Evolutionary conservation across 768 basidiomycete genomes (phyloP).

Genomic region (Suillus bovinus): DNA sequence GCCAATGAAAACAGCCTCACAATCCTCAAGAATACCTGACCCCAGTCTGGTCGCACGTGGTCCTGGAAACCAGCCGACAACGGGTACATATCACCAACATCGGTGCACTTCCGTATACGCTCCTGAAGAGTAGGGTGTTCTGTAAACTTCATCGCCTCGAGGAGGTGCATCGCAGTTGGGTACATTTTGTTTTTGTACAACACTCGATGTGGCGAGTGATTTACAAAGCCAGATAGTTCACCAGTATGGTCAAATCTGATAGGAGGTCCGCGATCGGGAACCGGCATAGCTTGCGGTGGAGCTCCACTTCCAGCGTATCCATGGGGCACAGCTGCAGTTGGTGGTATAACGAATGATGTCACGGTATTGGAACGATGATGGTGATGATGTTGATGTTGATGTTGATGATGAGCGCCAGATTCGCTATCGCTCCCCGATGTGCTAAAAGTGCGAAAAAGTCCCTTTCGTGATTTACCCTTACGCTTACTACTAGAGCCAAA

Average conservation of each 20-base stretch:
- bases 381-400: too few relatives aligned
- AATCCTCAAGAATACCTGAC: constrained; percentile 44
- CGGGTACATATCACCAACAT: constrained; percentile 39
- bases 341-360: constrained; percentile 25
- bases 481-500: constrained; percentile 36
- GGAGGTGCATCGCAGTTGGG: constrained; percentile 73
- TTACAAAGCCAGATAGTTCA: constrained; percentile 54
- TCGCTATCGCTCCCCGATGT: constrained; percentile 19
- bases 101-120: constrained; percentile 47
- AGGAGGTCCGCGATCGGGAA: constrained; percentile 19
- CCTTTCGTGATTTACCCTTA: constrained; percentile 35
- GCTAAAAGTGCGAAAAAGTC: constrained; percentile 50
- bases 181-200: constrained; percentile 54
- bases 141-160: constrained; percentile 73
- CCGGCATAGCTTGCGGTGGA: constrained; percentile 19
- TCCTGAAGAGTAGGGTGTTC: constrained; percentile 55
- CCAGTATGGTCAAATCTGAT: constrained; percentile 45
- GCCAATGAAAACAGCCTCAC: constrained; percentile 32
- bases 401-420: constrained; percentile 18
- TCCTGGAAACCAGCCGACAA: constrained; percentile 35
- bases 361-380: constrained; percentile 23
- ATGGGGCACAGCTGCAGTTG: constrained; percentile 4
- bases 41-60: constrained; percentile 58
- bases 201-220: constrained; percentile 65
- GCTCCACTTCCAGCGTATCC: constrained; percentile 12